phyloP scores from a whole-genome alignment of 1,284 basidiomycete genomes.

The Puccinia polysora region DNA sequence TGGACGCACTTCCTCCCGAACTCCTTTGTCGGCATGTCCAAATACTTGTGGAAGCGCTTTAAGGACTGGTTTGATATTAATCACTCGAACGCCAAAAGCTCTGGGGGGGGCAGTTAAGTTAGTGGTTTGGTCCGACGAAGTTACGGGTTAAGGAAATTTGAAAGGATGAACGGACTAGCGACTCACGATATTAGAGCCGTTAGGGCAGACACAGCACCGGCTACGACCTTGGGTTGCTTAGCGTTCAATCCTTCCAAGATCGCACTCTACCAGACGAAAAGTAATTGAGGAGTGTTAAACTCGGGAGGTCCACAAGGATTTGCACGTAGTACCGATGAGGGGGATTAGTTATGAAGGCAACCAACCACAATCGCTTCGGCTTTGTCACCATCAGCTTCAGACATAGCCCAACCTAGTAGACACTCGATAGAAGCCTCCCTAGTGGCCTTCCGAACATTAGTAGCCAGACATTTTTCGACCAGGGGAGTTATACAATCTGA shows the following conservation, averaged over 20 bases:
- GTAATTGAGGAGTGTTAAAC: not conserved
- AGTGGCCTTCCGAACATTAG: slow-evolving; percentile 52
- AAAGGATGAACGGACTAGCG: no score
- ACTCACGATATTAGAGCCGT: slow-evolving; percentile 70
- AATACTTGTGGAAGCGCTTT: slow-evolving; percentile 90
- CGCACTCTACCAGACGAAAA: slow-evolving; percentile 65
- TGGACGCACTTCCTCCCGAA: slow-evolving; percentile 67
- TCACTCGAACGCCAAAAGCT: slow-evolving; percentile 72
- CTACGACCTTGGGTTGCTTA: slow-evolving; percentile 92
- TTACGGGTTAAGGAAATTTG: no score
- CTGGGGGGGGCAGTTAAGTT: no score
- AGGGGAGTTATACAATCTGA: slow-evolving; percentile 77
- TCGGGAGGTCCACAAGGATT: not conserved
- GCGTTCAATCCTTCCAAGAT: slow-evolving; percentile 76
- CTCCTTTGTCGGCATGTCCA: slow-evolving; percentile 88
- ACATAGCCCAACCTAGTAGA: slow-evolving; percentile 40
- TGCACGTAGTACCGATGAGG: not conserved
- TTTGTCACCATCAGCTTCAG: slow-evolving; percentile 76
- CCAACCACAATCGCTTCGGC: slow-evolving; percentile 84
- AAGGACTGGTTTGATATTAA: slow-evolving; percentile 70
- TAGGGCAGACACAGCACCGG: slow-evolving; percentile 71
- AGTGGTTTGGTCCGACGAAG: no score
- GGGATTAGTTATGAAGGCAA: not conserved
- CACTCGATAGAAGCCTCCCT: slow-evolving; percentile 1
- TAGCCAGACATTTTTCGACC: slow-evolving; percentile 91